Evolutionary conservation across 164 flowering plant species (phyloP), one percentile per base, ranked within the genome.

Genomic region (Echeveria elegans): DNA sequence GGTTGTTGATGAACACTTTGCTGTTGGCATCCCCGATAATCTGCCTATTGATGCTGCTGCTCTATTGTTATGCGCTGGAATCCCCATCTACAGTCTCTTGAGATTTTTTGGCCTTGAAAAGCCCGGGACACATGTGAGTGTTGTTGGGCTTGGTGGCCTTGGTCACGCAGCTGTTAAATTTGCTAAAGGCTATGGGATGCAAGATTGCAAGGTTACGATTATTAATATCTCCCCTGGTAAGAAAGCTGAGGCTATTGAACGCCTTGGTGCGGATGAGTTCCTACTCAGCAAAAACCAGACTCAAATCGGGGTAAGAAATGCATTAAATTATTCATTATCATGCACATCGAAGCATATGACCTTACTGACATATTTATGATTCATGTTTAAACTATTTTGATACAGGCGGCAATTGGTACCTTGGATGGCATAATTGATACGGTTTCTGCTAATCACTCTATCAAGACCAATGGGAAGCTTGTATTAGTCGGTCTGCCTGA

Each of bases 181-280:
- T 34, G 85, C 82, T 4, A n/a, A 84, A 84, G 83, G 88, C 88
- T 0, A 74, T 82, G 15, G 83, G 92, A 15, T n/a, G n/a, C n/a
- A n/a, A n/a, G n/a, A n/a, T n/a, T 34, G 45, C 21, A 82, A 80
- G 71, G 90, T 87, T 4, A 85, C 88, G 1, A 90, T 87, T 19
- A 84, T 89, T 34, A 89, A 90, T 69, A 87, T 86, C 12, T 81
- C 88, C 5, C 77, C 81, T 5, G 65, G 21, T 62, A 89, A 89
- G 76, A 74, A 85, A 76, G 47, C 80, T 65, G 90, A 88, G 71
- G 88, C 92, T 3, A 38, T 78, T 18, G 77, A 81, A n/a, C 73
- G 40, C 50, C 79, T 88, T 12, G 87, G 87, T 7, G 89, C 87
- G 0, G 91, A 88, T 60, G 48, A 78, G 0, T 88, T 88, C 64